Evolutionary conservation across 2,329 filamentous ascomycete genomes (phyloP).

Genomic region (Orbilia ellipsospora): DNA sequence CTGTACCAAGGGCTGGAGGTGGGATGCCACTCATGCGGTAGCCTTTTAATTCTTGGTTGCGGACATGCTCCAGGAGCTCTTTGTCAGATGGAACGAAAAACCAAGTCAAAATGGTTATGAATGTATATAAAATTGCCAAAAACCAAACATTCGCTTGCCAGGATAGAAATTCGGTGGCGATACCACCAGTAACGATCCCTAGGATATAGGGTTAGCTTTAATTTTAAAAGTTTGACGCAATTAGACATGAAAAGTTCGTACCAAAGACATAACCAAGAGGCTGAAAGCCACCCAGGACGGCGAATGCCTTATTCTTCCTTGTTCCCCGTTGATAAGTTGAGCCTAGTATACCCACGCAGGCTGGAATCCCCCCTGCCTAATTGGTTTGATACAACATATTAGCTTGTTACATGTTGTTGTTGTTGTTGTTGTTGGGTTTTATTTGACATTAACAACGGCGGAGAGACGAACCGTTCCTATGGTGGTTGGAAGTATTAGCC

Average conservation of each 20-base stretch:
- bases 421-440: background rate
- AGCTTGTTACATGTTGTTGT: constrained; percentile 3
- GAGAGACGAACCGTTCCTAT: constrained; percentile 33
- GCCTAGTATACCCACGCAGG: constrained; percentile 46
- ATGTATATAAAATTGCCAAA: constrained; percentile 40
- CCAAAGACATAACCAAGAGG: constrained; percentile 52
- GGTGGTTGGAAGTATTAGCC: constrained; percentile 8
- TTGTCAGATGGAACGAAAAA: constrained; percentile 53
- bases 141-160: constrained; percentile 55
- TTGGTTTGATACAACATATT: background rate
- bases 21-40: constrained; percentile 45
- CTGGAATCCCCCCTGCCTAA: constrained; percentile 48
- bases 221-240: background rate
- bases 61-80: constrained; percentile 35
- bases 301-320: constrained; percentile 50
- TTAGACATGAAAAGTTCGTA: background rate
- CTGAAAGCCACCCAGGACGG: constrained; percentile 51
- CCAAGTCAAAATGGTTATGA: constrained; percentile 35
- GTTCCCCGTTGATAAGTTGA: constrained; percentile 51
- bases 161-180: constrained; percentile 45
- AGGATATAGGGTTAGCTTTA: background rate
- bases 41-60: constrained; percentile 30
- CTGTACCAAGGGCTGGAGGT: background rate
- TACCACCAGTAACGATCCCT: constrained; percentile 49
- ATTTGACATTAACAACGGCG: background rate